Conservation (phyloP, 352 stramenopile genomes). For the Phytopythium mirpurense region DNA sequence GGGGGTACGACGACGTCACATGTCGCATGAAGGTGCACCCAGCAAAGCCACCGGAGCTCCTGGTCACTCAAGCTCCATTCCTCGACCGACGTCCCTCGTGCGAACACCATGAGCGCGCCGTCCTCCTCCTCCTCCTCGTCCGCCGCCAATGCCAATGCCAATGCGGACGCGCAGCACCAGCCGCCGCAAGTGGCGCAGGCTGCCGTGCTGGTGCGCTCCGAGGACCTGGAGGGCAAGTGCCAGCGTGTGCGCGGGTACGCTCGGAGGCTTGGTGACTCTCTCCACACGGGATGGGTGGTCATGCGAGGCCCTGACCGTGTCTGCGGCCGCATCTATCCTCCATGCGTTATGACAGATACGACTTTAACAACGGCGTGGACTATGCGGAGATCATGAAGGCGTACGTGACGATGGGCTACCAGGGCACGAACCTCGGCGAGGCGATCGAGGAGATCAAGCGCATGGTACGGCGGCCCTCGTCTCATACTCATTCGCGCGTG, state of each 20-base stretch:
- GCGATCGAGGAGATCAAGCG: conserved; percentile 98
- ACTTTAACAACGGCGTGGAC: conserved; percentile 90
- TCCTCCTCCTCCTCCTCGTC: neutral
- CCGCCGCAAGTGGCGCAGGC: conserved; percentile 57
- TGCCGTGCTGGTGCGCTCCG: conserved; percentile 69
- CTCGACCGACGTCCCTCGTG: neutral
- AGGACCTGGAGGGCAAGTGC: conserved; percentile 70
- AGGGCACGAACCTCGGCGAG: conserved; percentile 95
- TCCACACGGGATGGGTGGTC: neutral
- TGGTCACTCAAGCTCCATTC: neutral
- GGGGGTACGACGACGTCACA: neutral
- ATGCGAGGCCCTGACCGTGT: neutral
- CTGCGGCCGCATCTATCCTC: too few species aligned
- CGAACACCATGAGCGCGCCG: neutral
- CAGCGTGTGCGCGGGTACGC: conserved; percentile 32
- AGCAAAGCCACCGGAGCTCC: neutral
- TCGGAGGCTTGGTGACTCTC: neutral
- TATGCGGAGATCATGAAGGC: conserved; percentile 80
- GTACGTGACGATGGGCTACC: conserved; percentile 89
- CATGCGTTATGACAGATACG: conserved; percentile 48
- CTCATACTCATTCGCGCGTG: too few species aligned
- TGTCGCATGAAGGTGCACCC: conserved; percentile 2
- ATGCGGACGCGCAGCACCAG: neutral
- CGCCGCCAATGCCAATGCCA: neutral
- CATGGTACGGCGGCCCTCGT: conserved; percentile 91